Conservation (phyloP, 768 basidiomycete genomes). For the Mycena latifolia region DNA sequence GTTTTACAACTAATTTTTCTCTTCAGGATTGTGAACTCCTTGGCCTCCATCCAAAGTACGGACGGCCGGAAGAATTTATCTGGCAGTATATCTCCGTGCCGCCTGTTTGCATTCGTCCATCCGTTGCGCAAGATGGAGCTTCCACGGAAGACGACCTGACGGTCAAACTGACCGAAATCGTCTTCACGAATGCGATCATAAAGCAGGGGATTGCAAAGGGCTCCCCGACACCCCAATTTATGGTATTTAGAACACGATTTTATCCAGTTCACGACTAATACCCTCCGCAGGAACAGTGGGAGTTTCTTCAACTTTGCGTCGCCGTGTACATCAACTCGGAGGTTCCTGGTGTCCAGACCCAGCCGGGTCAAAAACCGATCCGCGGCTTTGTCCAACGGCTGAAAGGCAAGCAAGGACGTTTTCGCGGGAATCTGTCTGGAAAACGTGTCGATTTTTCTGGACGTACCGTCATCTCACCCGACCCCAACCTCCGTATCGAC, state of each 20-base stretch:
- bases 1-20: neutral
- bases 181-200: conserved; percentile 93
- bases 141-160: conserved; percentile 99
- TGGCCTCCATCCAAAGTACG: conserved; percentile 88
- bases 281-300: conserved; percentile 91
- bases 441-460: conserved; percentile 99
- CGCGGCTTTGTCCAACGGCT: conserved; percentile 97
- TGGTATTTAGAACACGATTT: conserved; percentile 61
- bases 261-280: neutral
- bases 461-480: conserved; percentile 98
- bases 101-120: conserved; percentile 96
- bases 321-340: conserved; percentile 99
- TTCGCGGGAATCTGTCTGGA: conserved; percentile 97
- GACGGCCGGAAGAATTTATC: conserved; percentile 96
- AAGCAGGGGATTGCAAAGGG: conserved; percentile 92
- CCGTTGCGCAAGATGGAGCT: conserved; percentile 97
- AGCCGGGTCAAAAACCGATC: conserved; percentile 92
- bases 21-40: conserved; percentile 93
- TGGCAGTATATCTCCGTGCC: conserved; percentile 99
- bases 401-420: conserved; percentile 99
- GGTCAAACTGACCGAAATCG: conserved; percentile 96
- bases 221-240: conserved; percentile 88
- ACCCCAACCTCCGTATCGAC: conserved; percentile 98
- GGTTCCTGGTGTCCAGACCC: conserved; percentile 90
- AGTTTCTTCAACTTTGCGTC: conserved; percentile 93